Evolutionary conservation across 345 rosid species (phyloP).

Genomic region (Linum lewisii): DNA sequence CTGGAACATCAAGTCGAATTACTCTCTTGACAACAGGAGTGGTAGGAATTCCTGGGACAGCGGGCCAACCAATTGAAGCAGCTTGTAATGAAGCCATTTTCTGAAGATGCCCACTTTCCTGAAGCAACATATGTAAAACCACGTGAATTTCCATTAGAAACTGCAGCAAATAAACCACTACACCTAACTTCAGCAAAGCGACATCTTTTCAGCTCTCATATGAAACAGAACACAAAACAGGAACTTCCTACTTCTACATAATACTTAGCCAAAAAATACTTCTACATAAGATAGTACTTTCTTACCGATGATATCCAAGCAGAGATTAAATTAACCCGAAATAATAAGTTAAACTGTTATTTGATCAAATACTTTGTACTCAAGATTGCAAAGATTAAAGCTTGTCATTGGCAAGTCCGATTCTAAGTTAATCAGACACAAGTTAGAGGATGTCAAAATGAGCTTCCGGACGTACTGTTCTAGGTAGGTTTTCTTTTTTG

Average conservation of each 20-base stretch:
- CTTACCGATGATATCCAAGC: neutral
- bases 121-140: conserved; percentile 20
- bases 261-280: too few species aligned
- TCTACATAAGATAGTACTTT: neutral
- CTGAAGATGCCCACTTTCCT: conserved; percentile 76
- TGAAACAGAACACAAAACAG: neutral
- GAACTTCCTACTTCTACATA: neutral
- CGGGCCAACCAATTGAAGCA: conserved; percentile 68
- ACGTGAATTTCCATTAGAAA: neutral
- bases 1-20: conserved; percentile 86
- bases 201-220: neutral
- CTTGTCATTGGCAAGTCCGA: neutral
- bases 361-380: neutral
- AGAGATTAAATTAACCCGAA: neutral
- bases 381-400: neutral
- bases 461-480: neutral
- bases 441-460: neutral
- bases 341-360: neutral
- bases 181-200: too few species aligned
- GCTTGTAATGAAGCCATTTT: conserved; percentile 54
- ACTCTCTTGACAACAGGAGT: conserved; percentile 64
- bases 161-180: neutral
- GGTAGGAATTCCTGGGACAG: conserved; percentile 49
- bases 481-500: neutral
- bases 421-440: neutral